Evolutionary conservation across 345 rosid species (phyloP).

Genomic region (Citrus cavaleriei): DNA sequence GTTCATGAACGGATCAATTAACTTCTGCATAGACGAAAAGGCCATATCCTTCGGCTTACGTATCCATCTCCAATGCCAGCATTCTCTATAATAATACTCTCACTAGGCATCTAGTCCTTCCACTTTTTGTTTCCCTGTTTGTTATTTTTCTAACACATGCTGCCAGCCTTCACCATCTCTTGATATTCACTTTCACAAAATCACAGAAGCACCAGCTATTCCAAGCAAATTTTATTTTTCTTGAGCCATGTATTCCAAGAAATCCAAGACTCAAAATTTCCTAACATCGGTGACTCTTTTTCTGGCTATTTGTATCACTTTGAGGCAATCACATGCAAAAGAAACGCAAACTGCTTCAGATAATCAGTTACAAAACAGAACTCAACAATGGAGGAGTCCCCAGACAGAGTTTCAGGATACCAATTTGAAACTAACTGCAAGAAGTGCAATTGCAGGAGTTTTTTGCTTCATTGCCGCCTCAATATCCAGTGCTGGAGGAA

Average conservation of each 20-base stretch:
- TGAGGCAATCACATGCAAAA: conserved; percentile 21
- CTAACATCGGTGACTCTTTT: conserved; percentile 16
- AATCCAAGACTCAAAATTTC: conserved; percentile 10
- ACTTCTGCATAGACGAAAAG: neutral
- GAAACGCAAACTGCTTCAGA: conserved; percentile 17
- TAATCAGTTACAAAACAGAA: conserved; percentile 15
- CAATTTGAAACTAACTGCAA: conserved; percentile 33
- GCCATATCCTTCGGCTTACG: neutral
- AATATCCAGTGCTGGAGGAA: conserved; percentile 91
- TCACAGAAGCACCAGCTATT: neutral
- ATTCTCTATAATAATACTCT: neutral
- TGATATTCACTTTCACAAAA: neutral
- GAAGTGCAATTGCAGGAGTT: conserved; percentile 42
- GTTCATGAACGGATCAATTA: neutral
- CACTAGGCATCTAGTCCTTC: neutral
- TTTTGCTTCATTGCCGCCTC: conserved; percentile 68
- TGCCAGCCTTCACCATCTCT: neutral
- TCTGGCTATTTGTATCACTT: conserved; percentile 23
- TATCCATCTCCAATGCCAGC: neutral
- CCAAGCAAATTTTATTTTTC: neutral
- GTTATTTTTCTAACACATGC: neutral
- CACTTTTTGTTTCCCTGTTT: neutral
- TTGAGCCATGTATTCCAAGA: conserved; percentile 3
- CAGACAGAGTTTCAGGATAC: conserved; percentile 22
- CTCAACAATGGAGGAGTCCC: conserved; percentile 37